Conservation (phyloP, 192 early-diverging fungal genomes). For the Backusella tuberculispora region DNA sequence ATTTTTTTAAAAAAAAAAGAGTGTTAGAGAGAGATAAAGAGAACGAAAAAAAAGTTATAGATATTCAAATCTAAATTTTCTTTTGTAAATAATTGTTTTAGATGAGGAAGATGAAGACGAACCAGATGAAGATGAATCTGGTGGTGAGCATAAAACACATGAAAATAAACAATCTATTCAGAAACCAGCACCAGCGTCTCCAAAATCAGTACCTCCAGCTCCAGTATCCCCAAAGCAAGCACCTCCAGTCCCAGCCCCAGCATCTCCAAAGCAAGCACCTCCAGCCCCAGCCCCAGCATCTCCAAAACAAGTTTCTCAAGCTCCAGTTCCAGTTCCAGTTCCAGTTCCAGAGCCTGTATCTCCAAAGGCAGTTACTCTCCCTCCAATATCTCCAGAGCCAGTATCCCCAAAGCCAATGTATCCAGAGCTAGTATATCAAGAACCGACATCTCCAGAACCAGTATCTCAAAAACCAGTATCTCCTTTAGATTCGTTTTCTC, state of each 20-base stretch:
- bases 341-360: not conserved
- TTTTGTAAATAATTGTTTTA: not conserved
- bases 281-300: not conserved
- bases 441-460: no score
- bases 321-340: not conserved
- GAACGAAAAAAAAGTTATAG: not conserved
- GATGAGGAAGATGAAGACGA: slow-evolving; percentile 5
- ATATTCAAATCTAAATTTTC: not conserved
- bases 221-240: not conserved
- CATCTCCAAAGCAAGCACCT: not conserved
- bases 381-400: no score
- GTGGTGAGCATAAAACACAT: not conserved
- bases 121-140: not conserved
- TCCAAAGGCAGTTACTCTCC: not conserved
- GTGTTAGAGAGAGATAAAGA: not conserved
- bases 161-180: not conserved
- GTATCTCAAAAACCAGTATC: no score
- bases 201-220: not conserved
- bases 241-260: not conserved
- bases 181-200: not conserved
- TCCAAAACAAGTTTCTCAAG: no score
- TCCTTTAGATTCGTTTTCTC: no score
- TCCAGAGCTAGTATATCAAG: no score
- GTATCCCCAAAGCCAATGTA: no score
- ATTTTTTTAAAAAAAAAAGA: not conserved